Evolutionary conservation across 1,284 basidiomycete genomes (phyloP).

Genomic region (Boletus austroedulis): DNA sequence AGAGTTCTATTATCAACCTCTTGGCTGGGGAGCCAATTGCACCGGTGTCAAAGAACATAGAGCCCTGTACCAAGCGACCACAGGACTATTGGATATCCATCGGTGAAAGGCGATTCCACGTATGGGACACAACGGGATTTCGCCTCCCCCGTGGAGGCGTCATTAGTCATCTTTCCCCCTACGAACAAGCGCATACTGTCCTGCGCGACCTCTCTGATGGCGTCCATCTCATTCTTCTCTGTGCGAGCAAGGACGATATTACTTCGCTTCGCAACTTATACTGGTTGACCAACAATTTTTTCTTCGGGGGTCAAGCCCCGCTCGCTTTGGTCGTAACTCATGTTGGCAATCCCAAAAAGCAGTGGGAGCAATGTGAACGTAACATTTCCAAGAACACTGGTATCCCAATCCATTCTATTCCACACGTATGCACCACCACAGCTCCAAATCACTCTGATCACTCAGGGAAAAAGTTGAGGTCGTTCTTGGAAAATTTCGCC

Average conservation of each 20-base stretch:
- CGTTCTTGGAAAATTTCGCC: background rate
- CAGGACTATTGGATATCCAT: background rate
- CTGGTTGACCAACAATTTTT: constrained; percentile 9
- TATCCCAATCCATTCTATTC: constrained; percentile 4
- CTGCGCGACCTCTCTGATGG: constrained; percentile 2
- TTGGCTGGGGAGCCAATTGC: constrained; percentile 5
- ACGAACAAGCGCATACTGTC: constrained; percentile 11
- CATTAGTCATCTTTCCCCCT: constrained; percentile 3
- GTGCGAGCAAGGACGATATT: constrained; percentile 1
- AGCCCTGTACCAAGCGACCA: constrained; percentile 10
- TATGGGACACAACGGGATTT: constrained; percentile 25
- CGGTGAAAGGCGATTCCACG: background rate
- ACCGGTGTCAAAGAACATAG: background rate
- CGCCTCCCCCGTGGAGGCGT: background rate
- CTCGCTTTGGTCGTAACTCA: constrained; percentile 34
- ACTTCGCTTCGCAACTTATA: background rate
- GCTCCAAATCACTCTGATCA: background rate
- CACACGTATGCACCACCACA: constrained; percentile 8
- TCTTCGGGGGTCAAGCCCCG: constrained; percentile 19
- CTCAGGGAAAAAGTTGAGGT: constrained; percentile 1
- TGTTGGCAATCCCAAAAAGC: constrained; percentile 18
- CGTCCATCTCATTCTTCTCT: constrained; percentile 9
- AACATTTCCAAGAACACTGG: background rate
- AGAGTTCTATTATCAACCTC: constrained; percentile 18
- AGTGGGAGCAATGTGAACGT: constrained; percentile 6